Base-by-base conservation (phyloP, 2,329 filamentous ascomycete genomes). In the Claviceps purpurea region DNA sequence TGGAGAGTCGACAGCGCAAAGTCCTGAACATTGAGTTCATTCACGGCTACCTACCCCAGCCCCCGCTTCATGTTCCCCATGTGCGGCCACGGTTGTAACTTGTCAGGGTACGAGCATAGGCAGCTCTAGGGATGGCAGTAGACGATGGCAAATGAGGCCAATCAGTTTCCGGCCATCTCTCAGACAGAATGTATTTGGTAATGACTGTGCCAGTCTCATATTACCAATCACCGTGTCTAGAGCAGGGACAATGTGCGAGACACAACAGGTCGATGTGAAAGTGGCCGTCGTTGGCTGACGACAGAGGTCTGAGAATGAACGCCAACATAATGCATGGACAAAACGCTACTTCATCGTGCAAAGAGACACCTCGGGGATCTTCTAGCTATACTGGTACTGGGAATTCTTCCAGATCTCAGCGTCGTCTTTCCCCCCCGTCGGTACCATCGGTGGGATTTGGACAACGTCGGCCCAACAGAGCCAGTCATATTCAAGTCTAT, bases 1-100 rank as follows among this genome's bases (percentile, higher is more conserved):
- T 89, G 63, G 90, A 88, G 2, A 90, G 67, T 91, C 87, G 61
- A 91, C 60, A 90, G 86, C 1, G 86, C 85, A 65, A 87, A 87
- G 0, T 84, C 87, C 62, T 90, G 86, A 63, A 90, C 87, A 59
- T 90, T 85, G 13, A 90, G 69, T 0, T 86, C 86, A 60, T 89
- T 84, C 65, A 89, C 79, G 18, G 85, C 74, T 0, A 89, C 82
- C 74, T 0, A 89, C 82, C 85, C 26, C 26, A 30, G 7, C 26
- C 26, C 26, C 26, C 26, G 26, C 26, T 30, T 30, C 26, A 30
- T 30, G 26, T 30, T 30, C 26, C 26, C 26, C 26, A 30, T 11
- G 8, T 30, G 26, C 85, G 90, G 42, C 85, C 75, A 56, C 75
- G 70, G 52, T 79, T 70, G n/a, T n/a, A n/a, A n/a, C n/a, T n/a